Percentiles rank a stretch among this genome's conserved stretches.
phyloP scores from a whole-genome alignment of 208 protist genomes.

The Eutreptiella sp. region DNA sequence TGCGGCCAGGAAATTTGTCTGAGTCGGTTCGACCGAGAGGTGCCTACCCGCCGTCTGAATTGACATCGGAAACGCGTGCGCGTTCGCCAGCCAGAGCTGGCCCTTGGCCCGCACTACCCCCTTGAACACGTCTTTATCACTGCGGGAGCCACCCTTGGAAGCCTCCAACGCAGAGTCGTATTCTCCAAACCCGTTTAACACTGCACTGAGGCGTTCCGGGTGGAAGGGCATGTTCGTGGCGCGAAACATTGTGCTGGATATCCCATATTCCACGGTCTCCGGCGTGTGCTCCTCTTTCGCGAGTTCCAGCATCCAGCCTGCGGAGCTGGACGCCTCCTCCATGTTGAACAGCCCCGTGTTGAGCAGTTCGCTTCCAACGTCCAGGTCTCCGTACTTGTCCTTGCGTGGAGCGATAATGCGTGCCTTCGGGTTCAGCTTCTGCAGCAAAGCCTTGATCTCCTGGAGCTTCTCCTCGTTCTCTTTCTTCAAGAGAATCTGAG shows the following conservation, averaged over 20 bases:
- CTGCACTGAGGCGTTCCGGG: slow-evolving; percentile 35
- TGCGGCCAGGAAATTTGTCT: not conserved
- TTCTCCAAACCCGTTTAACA: slow-evolving; percentile 6
- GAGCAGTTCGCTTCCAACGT: no score
- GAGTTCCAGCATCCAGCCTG: no score
- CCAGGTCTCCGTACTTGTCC: no score
- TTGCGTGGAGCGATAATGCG: no score
- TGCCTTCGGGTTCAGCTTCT: no score
- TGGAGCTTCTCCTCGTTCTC: no score
- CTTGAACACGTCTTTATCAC: not conserved
- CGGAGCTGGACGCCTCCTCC: no score
- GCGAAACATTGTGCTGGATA: slow-evolving; percentile 48
- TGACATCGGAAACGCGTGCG: no score
- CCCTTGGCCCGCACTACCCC: slow-evolving; percentile 49
- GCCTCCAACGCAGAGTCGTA: not conserved
- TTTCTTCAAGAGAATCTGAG: slow-evolving; percentile 47
- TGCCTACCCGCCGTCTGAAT: slow-evolving; percentile 23
- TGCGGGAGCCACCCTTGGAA: not conserved
- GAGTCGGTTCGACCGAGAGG: slow-evolving; percentile 12
- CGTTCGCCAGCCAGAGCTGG: slow-evolving; percentile 45
- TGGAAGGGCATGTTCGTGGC: slow-evolving; percentile 48
- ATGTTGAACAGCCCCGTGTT: no score
- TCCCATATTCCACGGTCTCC: no score
- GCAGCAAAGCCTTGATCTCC: no score
- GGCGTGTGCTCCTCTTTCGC: no score